Base-by-base conservation (phyloP, 331 rosid genomes). In the Rosa hybrid region DNA sequence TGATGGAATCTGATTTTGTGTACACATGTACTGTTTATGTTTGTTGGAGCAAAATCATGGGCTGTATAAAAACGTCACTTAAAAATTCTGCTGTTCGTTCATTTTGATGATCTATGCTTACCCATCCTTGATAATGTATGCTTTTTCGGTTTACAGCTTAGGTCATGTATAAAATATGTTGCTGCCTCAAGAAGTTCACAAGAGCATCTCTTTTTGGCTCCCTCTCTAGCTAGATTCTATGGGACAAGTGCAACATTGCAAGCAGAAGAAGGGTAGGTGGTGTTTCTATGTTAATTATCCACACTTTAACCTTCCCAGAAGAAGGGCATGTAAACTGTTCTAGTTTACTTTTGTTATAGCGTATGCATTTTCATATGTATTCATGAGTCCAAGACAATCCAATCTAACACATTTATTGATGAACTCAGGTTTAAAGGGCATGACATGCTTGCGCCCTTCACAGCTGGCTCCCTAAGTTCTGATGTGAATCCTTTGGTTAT, bases 381-480 rank as follows among this genome's bases (percentile, higher is more conserved):
- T 44, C 41, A 7, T 12, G 6, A 65, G 45, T 34, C 45, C 44
- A 14, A 76, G 63, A 75, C 51, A 80, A 25, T 72, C 38, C 78
- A 72, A 64, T 56, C 64, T 82, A n/a, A 57, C 46, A 75, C 73
- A 68, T 79, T 14, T 83, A 70, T 63, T 54, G 74, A 64, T 74
- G 78, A 25, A 84, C 69, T 48, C 88, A 96, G 99, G 86, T 88
- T 78, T 77, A 91, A 83, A 86, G 93, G 97, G 57, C 99, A 96
- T 82, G 89, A 83, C 74, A 96, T 96, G 99, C 98, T 96, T 81
- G 99, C 99, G 51, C 98, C 99, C 81, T 96, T 96, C 91, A 96
- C 98, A 12, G 86, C 97, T 34, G 98, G 98, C 83, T 85, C 92
- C 91, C 94, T 90, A 80, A 81, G 87, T 69, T 23, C 83, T 45